Conservation (phyloP, 78 protist genomes). For the Monocercomonoides exilis region DNA sequence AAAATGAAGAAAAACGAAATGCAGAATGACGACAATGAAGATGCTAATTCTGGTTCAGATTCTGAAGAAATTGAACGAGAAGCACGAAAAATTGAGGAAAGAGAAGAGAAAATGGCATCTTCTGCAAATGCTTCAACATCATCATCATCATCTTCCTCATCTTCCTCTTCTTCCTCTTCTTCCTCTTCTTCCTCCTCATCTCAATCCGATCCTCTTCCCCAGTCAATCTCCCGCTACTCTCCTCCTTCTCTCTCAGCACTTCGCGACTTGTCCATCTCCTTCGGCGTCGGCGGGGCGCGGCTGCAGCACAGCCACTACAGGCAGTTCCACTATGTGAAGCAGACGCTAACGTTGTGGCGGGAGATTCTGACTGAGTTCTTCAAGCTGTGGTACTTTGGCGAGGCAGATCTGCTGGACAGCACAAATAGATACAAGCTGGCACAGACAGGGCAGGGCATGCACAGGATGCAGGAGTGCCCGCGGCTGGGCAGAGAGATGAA, state of each 20-base stretch:
- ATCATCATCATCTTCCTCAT: no score
- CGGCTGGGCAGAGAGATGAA: constrained; percentile 11
- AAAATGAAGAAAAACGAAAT: no score
- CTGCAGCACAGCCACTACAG: neutral
- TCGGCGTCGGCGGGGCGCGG: neutral
- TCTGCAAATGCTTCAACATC: no score
- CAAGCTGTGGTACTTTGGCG: constrained; percentile 7
- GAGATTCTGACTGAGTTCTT: neutral
- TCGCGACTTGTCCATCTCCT: neutral
- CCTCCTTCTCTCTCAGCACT: neutral
- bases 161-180: no score
- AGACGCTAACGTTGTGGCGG: neutral
- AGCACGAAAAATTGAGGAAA: no score
- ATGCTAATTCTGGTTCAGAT: no score
- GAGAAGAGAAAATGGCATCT: no score
- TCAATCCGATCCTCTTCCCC: no score
- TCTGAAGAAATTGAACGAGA: no score
- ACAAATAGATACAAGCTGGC: constrained; percentile 11
- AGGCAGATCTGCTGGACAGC: constrained; percentile 18
- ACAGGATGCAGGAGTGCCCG: constrained; percentile 27
- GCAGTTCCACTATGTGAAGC: constrained; percentile 6
- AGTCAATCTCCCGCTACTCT: neutral
- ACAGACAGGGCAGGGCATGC: constrained; percentile 46
- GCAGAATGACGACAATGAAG: no score
- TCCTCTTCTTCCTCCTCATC: no score